These are phyloP conservation scores for Gossypium arboreum DNA, from an alignment of 345 rosid species.

Conservation along the genomic window DNA sequence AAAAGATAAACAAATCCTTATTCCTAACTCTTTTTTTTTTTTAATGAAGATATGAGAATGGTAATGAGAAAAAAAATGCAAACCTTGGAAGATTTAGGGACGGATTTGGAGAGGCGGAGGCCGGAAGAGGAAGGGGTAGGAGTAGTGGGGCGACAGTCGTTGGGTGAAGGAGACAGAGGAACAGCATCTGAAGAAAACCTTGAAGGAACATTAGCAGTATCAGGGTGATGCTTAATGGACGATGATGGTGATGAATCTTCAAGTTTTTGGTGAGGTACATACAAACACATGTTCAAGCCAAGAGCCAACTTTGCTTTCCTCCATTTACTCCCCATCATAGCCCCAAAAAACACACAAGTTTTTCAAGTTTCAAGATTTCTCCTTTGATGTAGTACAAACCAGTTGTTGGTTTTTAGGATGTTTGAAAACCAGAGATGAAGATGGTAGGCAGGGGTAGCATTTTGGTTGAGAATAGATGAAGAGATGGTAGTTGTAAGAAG, in stretches of 20 bases:
- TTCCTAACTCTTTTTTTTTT: no score
- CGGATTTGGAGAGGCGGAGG: conserved; percentile 52
- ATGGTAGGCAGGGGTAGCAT: conserved; percentile 6
- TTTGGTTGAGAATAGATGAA: not conserved
- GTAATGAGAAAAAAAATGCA: not conserved
- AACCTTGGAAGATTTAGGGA: conserved; percentile 60
- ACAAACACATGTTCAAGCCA: conserved; percentile 65
- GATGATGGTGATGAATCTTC: conserved; percentile 39
- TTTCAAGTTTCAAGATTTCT: conserved; percentile 1
- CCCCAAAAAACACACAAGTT: no score
- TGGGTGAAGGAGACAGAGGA: conserved; percentile 23
- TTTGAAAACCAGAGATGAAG: not conserved
- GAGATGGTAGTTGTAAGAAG: not conserved
- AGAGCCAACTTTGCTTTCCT: conserved; percentile 71
- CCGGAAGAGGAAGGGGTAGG: conserved; percentile 73
- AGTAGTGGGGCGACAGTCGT: conserved; percentile 32
- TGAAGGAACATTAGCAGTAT: conserved; percentile 10
- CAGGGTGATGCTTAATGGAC: conserved; percentile 8
- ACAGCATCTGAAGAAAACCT: conserved; percentile 25
- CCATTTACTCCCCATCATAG: conserved; percentile 74
- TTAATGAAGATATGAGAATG: not conserved
- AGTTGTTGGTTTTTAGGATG: not conserved
- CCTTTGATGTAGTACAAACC: not conserved
- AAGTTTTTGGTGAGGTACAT: conserved; percentile 48
- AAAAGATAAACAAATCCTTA: not conserved